Conservation (phyloP, 1,284 basidiomycete genomes). For the Apiotrichum domesticum region DNA sequence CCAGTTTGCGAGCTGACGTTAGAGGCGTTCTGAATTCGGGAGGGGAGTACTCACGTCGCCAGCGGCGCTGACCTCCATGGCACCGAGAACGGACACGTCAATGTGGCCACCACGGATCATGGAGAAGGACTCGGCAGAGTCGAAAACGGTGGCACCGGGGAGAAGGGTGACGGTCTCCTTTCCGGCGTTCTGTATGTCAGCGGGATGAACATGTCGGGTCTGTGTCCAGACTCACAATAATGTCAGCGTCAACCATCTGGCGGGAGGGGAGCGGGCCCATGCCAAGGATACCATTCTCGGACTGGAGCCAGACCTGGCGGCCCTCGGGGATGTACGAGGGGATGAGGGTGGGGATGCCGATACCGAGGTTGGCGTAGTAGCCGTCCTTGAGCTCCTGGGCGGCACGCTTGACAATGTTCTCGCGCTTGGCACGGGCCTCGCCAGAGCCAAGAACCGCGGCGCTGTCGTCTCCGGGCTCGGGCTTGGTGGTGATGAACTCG, state of each 20-base stretch:
- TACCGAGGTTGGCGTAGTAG: conserved; percentile 65
- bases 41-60: conserved; percentile 61
- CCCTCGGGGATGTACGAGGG: conserved; percentile 69
- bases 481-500: conserved; percentile 65
- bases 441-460: conserved; percentile 50
- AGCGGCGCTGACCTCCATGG: conserved; percentile 64
- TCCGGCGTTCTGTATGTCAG: conserved; percentile 60
- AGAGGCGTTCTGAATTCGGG: no score
- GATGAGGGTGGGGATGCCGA: conserved; percentile 84
- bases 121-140: conserved; percentile 83
- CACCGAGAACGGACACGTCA: conserved; percentile 75
- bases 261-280: conserved; percentile 86
- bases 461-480: conserved; percentile 45
- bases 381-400: conserved; percentile 84
- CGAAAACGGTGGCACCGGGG: conserved; percentile 83
- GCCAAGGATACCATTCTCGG: conserved; percentile 86
- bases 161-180: conserved; percentile 86
- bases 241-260: conserved; percentile 73
- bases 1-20: conserved; percentile 80
- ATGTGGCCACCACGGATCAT: conserved; percentile 94
- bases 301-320: conserved; percentile 78
- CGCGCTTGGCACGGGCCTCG: conserved; percentile 51
- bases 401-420: conserved; percentile 65
- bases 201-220: no score
- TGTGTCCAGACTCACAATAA: conserved; percentile 50